Percentiles rank a stretch among this genome's conserved stretches.
These are phyloP conservation scores for Pseudopyrenochaeta lycopersici DNA, from an alignment of 2,329 filamentous ascomycete genomes.

Conservation along the genomic window DNA sequence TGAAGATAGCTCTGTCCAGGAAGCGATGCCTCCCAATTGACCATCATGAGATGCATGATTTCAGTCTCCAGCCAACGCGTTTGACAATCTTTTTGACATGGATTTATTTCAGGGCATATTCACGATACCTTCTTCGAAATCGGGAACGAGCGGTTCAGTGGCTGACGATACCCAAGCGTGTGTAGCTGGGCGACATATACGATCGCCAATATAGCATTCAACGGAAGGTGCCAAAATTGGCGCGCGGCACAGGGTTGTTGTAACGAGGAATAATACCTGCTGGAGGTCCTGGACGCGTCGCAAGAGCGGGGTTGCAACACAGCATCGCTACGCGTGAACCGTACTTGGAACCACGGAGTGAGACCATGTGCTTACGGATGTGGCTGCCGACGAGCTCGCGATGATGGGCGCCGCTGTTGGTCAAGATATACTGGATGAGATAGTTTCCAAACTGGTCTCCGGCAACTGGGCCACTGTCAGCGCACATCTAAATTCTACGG, in stretches of 20 bases:
- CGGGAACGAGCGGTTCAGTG: constrained; percentile 36
- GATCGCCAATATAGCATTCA: constrained; percentile 17
- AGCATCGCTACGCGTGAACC: constrained; percentile 98
- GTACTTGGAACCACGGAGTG: constrained; percentile 96
- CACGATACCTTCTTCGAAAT: constrained; percentile 44
- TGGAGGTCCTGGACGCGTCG: constrained; percentile 87
- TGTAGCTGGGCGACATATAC: constrained; percentile 30
- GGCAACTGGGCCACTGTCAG: constrained; percentile 66
- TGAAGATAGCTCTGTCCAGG: constrained; percentile 29
- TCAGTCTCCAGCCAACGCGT: constrained; percentile 42
- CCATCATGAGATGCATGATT: constrained; percentile 30
- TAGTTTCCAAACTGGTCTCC: constrained; percentile 99
- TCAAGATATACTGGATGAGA: constrained; percentile 95
- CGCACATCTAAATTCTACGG: not conserved
- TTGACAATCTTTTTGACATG: constrained; percentile 42
- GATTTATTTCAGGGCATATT: constrained; percentile 42
- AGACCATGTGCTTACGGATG: constrained; percentile 99
- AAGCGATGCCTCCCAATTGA: constrained; percentile 37
- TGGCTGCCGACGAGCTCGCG: constrained; percentile 92
- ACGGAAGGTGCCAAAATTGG: constrained; percentile 41
- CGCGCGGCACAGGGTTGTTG: constrained; percentile 36
- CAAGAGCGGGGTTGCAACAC: constrained; percentile 91
- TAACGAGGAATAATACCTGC: constrained; percentile 63
- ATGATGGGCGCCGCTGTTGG: constrained; percentile 85
- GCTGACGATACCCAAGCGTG: constrained; percentile 41